Base-by-base conservation (phyloP, 352 stramenopile genomes). In the Phytophthora meadii region DNA sequence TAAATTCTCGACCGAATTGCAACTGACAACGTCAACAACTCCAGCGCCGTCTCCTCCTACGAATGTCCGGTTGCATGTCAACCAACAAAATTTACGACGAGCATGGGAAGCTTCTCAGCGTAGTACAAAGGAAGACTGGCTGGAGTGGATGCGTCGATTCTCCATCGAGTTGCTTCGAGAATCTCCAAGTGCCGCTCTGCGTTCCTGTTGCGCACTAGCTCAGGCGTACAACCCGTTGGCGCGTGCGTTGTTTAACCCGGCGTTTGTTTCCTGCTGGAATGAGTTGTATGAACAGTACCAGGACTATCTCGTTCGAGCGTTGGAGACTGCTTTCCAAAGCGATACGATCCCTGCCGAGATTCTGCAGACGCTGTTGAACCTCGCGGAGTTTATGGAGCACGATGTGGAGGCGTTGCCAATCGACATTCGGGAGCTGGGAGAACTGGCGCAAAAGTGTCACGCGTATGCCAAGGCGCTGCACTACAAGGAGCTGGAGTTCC, bases 321-420 rank as follows among this genome's bases (percentile, higher is more conserved):
- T 99, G 14, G 90, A 99, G 67, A 92, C 84, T 25, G 97, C 97
- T 7, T 98, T 99, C 48, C 87, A 97, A 65, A 95, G 79, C 41
- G 82, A 97, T 25, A 89, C 77, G 12, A 94, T 96, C 6, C 98
- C 97, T 0, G 93, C 97, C 14, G 97, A 99, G 71, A 99, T 99
- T 53, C 63, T 99, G 27, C 96, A 99, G 62, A 92, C 91, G 28
- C 75, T 99, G 24, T 72, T 99, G 7, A 99, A 99, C 70, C 76
- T 99, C 7, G 97, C 95, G 5, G 98, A 99, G 81, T 99, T 99
- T 64, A 99, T 99, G 95, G 97, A 99, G 71, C 95, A 99, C 55
- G 96, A 99, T 61, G 94, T 98, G 37, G 90, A 98, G 66, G 84
- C 87, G 6, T 79, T 99, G 49, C 96, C 97, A 2, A 99, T 99